phyloP scores from a whole-genome alignment of 768 basidiomycete species.

The Rossbeevera mucosa region DNA sequence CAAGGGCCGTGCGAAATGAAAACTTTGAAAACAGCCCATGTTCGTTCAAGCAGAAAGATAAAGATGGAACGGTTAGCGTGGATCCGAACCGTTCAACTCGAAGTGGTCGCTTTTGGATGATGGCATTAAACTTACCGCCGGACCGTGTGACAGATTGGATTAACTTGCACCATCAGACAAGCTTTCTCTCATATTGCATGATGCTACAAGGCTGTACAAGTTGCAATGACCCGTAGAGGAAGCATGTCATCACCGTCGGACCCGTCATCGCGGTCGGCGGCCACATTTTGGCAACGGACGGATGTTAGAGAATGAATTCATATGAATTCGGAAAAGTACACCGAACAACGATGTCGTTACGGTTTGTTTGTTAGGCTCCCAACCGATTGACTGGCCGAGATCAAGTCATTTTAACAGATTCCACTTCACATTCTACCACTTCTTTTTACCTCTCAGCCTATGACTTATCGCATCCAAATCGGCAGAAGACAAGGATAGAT shows the following conservation, averaged over 20 bases:
- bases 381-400: neutral
- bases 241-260: neutral
- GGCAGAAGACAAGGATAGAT: neutral
- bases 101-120: neutral
- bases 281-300: neutral
- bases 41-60: neutral
- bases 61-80: neutral
- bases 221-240: neutral
- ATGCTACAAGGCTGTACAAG: neutral
- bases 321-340: neutral
- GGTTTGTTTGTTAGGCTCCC: neutral
- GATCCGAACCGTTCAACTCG: neutral
- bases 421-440: neutral
- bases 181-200: neutral
- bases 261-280: neutral
- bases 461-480: neutral
- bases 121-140: too few species aligned
- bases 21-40: neutral
- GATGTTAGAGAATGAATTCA: neutral
- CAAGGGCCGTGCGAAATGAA: neutral
- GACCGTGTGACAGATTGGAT: too few species aligned
- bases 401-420: neutral
- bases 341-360: neutral
- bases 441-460: neutral
- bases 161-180: neutral